These are phyloP conservation scores for Fusarium pseudoanthophilum DNA, from an alignment of 2,329 filamentous ascomycete species.

Conservation along the genomic window DNA sequence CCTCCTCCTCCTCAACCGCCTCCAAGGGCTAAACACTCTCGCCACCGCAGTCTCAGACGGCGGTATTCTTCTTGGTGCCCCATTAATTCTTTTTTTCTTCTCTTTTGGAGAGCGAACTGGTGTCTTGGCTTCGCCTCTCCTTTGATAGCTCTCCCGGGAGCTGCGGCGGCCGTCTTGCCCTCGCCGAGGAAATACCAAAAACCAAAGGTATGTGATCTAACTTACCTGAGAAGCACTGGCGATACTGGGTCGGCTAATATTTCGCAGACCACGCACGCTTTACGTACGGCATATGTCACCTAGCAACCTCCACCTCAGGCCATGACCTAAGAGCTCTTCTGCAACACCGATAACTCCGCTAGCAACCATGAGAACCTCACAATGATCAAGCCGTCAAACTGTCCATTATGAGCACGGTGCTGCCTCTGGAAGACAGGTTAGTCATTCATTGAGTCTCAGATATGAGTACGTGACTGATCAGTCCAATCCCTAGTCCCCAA, in stretches of 20 bases:
- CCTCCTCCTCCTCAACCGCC: neutral
- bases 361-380: neutral
- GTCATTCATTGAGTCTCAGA: neutral
- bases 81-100: neutral
- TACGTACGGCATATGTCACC: fast-evolving
- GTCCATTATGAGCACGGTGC: too few relatives aligned
- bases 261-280: neutral
- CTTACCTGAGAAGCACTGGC: too few relatives aligned
- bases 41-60: neutral
- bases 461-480: neutral
- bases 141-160: too few relatives aligned
- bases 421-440: neutral
- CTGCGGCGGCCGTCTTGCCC: too few relatives aligned
- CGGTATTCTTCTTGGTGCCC: neutral
- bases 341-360: neutral
- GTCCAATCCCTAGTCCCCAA: neutral
- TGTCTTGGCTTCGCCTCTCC: too few relatives aligned
- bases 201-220: too few relatives aligned
- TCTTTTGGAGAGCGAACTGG: too few relatives aligned
- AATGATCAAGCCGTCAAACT: too few relatives aligned
- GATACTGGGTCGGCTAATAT: too few relatives aligned
- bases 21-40: neutral
- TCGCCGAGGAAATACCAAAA: too few relatives aligned
- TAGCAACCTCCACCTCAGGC: fast-evolving
- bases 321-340: neutral